Evolutionary conservation across 2,329 filamentous ascomycete species (phyloP).

Genomic region (Xylariaceae sp.): DNA sequence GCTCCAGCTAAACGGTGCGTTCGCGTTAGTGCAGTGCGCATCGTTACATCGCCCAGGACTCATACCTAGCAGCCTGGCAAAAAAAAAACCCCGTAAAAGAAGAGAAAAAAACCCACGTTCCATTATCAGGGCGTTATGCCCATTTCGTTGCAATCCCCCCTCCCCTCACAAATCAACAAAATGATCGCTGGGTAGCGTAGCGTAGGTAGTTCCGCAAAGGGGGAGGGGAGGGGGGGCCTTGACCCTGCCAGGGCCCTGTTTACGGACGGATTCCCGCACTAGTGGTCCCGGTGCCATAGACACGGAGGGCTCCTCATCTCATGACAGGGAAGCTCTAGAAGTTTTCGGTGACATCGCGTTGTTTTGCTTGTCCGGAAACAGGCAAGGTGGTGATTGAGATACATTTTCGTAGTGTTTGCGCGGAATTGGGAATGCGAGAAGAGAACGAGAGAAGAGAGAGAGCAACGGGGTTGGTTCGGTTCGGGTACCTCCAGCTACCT

Average conservation of each 20-base stretch:
- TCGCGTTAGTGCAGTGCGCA: not conserved
- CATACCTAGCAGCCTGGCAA: too few species aligned
- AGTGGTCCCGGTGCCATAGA: conserved; percentile 19
- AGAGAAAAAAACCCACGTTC: too few species aligned
- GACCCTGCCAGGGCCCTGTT: too few species aligned
- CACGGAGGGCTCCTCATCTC: conserved; percentile 8
- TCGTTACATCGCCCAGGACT: not conserved
- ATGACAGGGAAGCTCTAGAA: conserved; percentile 14
- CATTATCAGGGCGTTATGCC: not conserved
- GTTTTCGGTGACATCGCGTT: conserved; percentile 12
- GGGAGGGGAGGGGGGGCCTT: not conserved
- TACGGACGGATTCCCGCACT: not conserved
- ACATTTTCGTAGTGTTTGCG: too few species aligned
- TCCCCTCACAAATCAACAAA: not conserved
- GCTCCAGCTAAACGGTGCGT: too few species aligned
- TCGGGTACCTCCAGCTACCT: too few species aligned
- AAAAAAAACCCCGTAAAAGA: too few species aligned
- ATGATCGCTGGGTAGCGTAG: not conserved
- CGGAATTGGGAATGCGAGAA: too few species aligned
- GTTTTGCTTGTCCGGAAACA: not conserved
- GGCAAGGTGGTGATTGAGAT: not conserved
- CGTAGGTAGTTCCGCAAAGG: conserved; percentile 3
- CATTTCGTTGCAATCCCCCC: not conserved
- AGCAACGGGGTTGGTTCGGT: too few species aligned
- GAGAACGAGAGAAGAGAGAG: too few species aligned